Percentiles rank a stretch among this genome's conserved stretches.
Evolutionary conservation across 2,329 filamentous ascomycete genomes (phyloP).

Genomic region (Tolypocladium ovalisporum): DNA sequence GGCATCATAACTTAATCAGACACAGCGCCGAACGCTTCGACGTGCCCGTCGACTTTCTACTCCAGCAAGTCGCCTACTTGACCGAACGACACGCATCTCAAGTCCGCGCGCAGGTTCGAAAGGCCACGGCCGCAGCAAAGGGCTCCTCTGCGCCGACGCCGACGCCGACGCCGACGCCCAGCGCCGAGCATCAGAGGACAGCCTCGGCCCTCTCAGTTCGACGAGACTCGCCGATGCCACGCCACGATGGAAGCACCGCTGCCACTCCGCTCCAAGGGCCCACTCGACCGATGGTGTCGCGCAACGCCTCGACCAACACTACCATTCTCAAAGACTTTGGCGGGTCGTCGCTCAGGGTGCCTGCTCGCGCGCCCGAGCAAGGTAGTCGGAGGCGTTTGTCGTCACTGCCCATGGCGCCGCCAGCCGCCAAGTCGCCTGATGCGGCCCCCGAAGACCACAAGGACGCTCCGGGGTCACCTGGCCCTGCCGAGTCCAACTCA

Average conservation of each 20-base stretch:
- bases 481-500: slow-evolving; percentile 25
- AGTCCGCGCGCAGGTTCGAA: slow-evolving; percentile 81
- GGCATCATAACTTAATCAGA: slow-evolving; percentile 11
- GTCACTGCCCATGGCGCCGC: slow-evolving; percentile 29
- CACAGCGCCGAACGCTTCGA: slow-evolving; percentile 65
- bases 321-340: slow-evolving; percentile 23
- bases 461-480: slow-evolving; percentile 19
- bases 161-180: slow-evolving; percentile 47
- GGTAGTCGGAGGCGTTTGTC: slow-evolving; percentile 28
- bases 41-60: slow-evolving; percentile 76
- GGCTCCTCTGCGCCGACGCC: slow-evolving; percentile 47
- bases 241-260: slow-evolving; percentile 32
- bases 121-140: slow-evolving; percentile 48
- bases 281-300: slow-evolving; percentile 32
- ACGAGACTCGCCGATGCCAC: slow-evolving; percentile 42
- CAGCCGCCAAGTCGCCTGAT: slow-evolving; percentile 12
- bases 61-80: slow-evolving; percentile 88
- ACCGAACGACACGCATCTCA: slow-evolving; percentile 86
- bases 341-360: slow-evolving; percentile 17
- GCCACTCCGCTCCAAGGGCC: slow-evolving; percentile 32
- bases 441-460: slow-evolving; percentile 7
- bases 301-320: slow-evolving; percentile 34
- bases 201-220: slow-evolving; percentile 46
- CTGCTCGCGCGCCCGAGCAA: slow-evolving; percentile 16
- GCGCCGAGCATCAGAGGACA: slow-evolving; percentile 34